These are phyloP conservation scores for Boletus rex-veris DNA, from an alignment of 768 basidiomycete genomes.

Conservation along the genomic window DNA sequence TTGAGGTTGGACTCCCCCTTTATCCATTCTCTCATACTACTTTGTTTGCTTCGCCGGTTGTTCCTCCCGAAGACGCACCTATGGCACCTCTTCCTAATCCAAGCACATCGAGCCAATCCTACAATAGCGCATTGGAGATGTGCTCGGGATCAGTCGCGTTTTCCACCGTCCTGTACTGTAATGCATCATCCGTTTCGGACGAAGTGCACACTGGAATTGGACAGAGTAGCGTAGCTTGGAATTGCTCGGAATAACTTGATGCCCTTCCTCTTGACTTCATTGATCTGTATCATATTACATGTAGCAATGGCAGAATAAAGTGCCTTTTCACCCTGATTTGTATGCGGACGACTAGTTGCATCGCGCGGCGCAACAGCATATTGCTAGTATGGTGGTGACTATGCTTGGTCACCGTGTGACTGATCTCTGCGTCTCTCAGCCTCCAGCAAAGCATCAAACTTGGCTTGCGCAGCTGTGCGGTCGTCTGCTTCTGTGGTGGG, in stretches of 20 bases:
- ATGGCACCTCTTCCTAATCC: constrained; percentile 31
- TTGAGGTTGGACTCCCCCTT: constrained; percentile 75
- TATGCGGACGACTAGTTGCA: neutral
- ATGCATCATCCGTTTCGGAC: constrained; percentile 1
- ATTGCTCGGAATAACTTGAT: constrained; percentile 6
- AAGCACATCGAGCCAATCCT: constrained; percentile 5
- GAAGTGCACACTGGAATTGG: constrained; percentile 4
- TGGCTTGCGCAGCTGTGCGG: constrained; percentile 47
- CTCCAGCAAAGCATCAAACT: constrained; percentile 58
- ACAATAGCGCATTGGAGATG: constrained; percentile 5
- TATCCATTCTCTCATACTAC: constrained; percentile 77
- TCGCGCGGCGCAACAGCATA: neutral
- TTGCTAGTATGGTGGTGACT: neutral
- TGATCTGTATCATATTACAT: constrained; percentile 6
- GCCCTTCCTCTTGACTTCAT: neutral
- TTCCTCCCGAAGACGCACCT: constrained; percentile 28
- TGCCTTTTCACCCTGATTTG: neutral
- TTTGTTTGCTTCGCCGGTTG: constrained; percentile 52
- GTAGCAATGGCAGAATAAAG: neutral
- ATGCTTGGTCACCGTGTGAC: constrained; percentile 18
- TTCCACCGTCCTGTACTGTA: constrained; percentile 4
- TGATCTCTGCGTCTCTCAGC: constrained; percentile 44
- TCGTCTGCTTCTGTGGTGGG: constrained; percentile 25
- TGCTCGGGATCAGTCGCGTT: constrained; percentile 4
- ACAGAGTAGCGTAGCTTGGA: constrained; percentile 8